Percentiles rank a stretch among this genome's conserved stretches.
Evolutionary conservation across 805 yeast species (phyloP).

Genomic region (Yamadazyma philogaea): DNA sequence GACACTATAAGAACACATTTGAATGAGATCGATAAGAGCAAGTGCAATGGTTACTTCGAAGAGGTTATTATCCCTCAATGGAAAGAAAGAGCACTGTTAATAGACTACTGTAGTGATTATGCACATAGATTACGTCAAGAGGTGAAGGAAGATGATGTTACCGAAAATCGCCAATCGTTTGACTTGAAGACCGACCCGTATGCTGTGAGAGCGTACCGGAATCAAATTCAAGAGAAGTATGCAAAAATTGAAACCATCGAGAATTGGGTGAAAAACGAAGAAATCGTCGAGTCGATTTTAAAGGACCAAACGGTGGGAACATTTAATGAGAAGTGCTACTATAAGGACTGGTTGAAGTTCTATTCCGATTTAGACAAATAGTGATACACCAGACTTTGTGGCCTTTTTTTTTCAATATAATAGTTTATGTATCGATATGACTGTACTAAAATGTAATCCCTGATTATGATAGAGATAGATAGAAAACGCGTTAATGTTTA

Average conservation of each 20-base stretch:
- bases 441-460: too few relatives aligned
- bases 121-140: constrained; percentile 22
- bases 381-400: neutral
- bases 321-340: constrained; percentile 36
- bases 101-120: constrained; percentile 30
- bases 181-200: constrained; percentile 40
- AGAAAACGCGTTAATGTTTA: constrained; percentile 13
- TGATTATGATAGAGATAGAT: neutral
- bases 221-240: constrained; percentile 21
- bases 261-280: constrained; percentile 37
- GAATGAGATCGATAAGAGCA: constrained; percentile 23
- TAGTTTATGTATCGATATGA: too few relatives aligned
- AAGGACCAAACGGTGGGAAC: constrained; percentile 30
- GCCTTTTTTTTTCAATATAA: too few relatives aligned
- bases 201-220: constrained; percentile 26
- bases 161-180: constrained; percentile 12
- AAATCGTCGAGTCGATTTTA: constrained; percentile 31
- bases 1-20: constrained; percentile 38
- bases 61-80: constrained; percentile 34
- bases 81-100: constrained; percentile 28
- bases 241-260: constrained; percentile 28
- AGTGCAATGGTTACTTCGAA: constrained; percentile 30
- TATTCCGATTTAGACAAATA: neutral
- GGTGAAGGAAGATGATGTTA: constrained; percentile 2
- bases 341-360: constrained; percentile 33